Evolutionary conservation across 1,284 basidiomycete species (phyloP), one percentile per base, ranked within the genome.

Genomic region (Heliocybe sulcata): DNA sequence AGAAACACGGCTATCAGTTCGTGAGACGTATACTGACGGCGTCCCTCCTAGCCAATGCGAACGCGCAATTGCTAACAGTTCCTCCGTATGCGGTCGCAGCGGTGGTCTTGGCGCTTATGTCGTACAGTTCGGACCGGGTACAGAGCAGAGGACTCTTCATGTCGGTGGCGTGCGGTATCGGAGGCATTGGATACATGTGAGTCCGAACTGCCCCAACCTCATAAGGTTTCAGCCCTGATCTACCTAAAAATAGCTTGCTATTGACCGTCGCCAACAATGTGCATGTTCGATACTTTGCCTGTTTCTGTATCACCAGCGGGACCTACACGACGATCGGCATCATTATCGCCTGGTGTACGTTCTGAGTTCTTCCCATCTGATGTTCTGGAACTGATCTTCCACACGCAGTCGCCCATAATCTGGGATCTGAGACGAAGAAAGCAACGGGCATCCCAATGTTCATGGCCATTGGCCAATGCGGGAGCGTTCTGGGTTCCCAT

Each of bases 11-110:
- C 48, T 50, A 50, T 50, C 22, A 50, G n/a, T 23, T 23, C 12
- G 11, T 11, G 22, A 22, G 22, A 25, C 8, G 19, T 16, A 45
- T 20, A 25, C 16, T 50, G 20, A 25, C 26, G 48, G 6, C 25
- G 12, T 50, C 10, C 8, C 10, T 20, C 16, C 6, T 56, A 81
- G 81, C 74, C 19, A 67, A 74, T 53, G 81, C 80, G 0, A 63
- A 73, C 19, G 82, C 85, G 0, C 86, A 90, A 59, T 65, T 90
- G 3, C 71, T 89, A 61, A 88, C 91, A 0, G 90, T 94, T 6
- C 92, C 92, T 2, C 90, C 91, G 16, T 92, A 92, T 62, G 87
- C 82, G 2, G 81, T 85, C 11, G 82, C 89, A 0, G 80, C 87
- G 3, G 71, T 84, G 2, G 75, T 90, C 49, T 76, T 94, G 62